A percentile compares a stretch with the other conserved stretches of the same genome.
Conservation (phyloP, 306 rosid genomes). For the Cucurbita pepo region DNA sequence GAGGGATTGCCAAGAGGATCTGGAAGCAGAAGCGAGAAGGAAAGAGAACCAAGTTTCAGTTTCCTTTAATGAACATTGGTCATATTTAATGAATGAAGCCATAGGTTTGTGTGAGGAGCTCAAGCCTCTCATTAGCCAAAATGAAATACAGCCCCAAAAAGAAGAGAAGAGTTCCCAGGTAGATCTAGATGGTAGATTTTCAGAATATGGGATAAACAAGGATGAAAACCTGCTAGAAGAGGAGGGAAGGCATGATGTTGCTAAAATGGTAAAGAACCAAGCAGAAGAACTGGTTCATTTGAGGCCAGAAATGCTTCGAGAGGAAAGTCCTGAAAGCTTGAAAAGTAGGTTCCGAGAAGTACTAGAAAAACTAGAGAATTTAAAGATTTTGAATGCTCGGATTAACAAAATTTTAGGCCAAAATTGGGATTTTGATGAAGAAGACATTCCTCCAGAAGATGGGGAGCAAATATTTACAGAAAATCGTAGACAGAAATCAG, state of each 20-base stretch:
- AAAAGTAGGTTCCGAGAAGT: constrained; percentile 26
- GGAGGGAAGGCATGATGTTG: not conserved
- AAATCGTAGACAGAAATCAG: constrained; percentile 1
- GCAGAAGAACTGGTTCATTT: constrained; percentile 12
- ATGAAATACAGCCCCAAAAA: not conserved
- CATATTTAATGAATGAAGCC: constrained; percentile 39
- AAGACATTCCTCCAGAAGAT: constrained; percentile 1
- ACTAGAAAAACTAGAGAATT: constrained; percentile 24
- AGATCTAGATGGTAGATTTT: not conserved
- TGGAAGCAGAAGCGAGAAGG: constrained; percentile 20
- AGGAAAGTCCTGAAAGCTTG: constrained; percentile 15
- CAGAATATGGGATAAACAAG: constrained; percentile 9
- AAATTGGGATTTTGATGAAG: not conserved
- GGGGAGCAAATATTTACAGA: constrained; percentile 4
- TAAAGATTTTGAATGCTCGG: constrained; percentile 24
- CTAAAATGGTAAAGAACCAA: too few species aligned
- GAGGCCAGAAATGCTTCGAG: constrained; percentile 22
- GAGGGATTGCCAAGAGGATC: constrained; percentile 29
- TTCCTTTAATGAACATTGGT: constrained; percentile 29
- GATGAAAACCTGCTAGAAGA: constrained; percentile 16
- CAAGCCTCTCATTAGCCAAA: constrained; percentile 2
- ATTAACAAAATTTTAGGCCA: constrained; percentile 6
- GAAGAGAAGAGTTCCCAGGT: constrained; percentile 11
- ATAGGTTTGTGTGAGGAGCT: constrained; percentile 30
- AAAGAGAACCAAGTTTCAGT: constrained; percentile 18